Percentiles rank a stretch among this genome's conserved stretches.
phyloP scores from a whole-genome alignment of 805 yeast species.

The Maudiozyma bulderi region DNA sequence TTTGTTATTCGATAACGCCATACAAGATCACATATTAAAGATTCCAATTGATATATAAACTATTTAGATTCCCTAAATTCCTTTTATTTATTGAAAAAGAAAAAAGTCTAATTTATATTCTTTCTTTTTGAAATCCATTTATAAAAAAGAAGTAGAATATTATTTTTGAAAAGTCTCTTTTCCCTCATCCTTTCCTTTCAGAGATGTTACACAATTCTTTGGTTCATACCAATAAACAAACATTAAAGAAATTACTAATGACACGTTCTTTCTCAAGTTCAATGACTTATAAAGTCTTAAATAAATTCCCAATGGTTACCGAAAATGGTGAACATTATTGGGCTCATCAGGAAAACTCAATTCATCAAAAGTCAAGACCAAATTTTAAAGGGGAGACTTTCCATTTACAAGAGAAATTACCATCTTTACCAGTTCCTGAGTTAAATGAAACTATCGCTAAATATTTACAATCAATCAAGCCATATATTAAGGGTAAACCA shows the following conservation, averaged over 20 bases:
- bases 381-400: slow-evolving; percentile 54
- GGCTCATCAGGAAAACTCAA: slow-evolving; percentile 16
- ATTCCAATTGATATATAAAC: too few relatives aligned
- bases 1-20: too few relatives aligned
- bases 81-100: too few relatives aligned
- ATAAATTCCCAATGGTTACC: slow-evolving; percentile 15
- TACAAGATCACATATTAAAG: too few relatives aligned
- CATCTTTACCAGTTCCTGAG: slow-evolving; percentile 81
- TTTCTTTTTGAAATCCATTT: too few relatives aligned
- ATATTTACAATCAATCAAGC: slow-evolving; percentile 65
- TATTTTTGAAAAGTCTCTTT: not conserved
- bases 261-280: not conserved
- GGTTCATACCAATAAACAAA: not conserved
- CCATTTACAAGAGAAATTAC: slow-evolving; percentile 63
- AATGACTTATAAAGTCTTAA: not conserved
- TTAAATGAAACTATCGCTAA: slow-evolving; percentile 58
- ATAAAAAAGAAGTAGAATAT: too few relatives aligned
- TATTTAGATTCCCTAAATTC: too few relatives aligned
- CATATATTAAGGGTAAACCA: slow-evolving; percentile 43
- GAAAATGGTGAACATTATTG: slow-evolving; percentile 21
- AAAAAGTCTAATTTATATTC: too few relatives aligned
- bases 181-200: not conserved
- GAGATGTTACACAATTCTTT: not conserved
- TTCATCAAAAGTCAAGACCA: slow-evolving; percentile 13
- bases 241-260: not conserved